Evolutionary conservation across 2,329 filamentous ascomycete species (phyloP).

Genomic region (Pyricularia grisea): DNA sequence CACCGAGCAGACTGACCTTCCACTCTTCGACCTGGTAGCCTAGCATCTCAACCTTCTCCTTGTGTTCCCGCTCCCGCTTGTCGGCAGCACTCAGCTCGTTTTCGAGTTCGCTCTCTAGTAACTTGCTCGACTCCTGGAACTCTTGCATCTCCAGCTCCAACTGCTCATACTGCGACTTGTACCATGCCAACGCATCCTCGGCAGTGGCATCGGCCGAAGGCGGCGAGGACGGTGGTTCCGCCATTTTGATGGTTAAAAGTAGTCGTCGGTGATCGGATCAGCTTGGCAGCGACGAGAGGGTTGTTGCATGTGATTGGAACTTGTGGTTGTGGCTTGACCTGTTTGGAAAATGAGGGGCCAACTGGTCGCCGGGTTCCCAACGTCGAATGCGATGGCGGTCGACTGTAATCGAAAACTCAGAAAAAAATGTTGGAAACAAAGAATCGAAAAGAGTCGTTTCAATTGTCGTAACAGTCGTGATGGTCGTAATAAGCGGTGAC

Average conservation of each 20-base stretch:
- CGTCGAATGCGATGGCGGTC: background rate
- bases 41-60: constrained; percentile 77
- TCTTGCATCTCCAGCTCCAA: constrained; percentile 86
- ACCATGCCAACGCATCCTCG: constrained; percentile 80
- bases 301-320: constrained; percentile 8
- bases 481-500: background rate
- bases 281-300: background rate
- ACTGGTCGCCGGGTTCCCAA: background rate
- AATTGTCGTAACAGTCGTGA: constrained; percentile 2
- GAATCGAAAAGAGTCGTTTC: background rate
- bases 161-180: constrained; percentile 92
- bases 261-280: constrained; percentile 5
- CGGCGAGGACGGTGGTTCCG: constrained; percentile 54
- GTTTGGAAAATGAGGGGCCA: constrained; percentile 4
- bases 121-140: constrained; percentile 88
- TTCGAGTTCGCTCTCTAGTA: constrained; percentile 88
- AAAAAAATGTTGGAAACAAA: background rate
- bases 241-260: constrained; percentile 31
- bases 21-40: constrained; percentile 93
- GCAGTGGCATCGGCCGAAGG: constrained; percentile 42
- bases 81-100: constrained; percentile 94
- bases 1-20: constrained; percentile 58
- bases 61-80: constrained; percentile 77
- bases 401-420: background rate
- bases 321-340: background rate